Evolutionary conservation across 176 grass and related monocot species (phyloP), one percentile per base, ranked within the genome.

Genomic region (Raddia guianensis): DNA sequence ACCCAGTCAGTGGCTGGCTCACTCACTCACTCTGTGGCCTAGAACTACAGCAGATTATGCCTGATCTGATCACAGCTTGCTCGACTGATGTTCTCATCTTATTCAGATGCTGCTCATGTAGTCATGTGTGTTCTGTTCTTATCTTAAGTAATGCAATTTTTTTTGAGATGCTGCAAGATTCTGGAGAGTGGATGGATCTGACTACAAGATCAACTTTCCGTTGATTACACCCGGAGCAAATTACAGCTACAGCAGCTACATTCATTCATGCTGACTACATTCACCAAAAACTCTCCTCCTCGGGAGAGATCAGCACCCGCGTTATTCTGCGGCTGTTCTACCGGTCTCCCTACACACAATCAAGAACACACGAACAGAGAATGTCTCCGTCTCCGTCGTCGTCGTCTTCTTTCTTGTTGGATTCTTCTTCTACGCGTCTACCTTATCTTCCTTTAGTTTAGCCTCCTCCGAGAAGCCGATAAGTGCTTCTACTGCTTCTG

Each of bases 391-490:
- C 27, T 27, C 27, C 27, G 27, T 27, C 27, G 18, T 4, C 9
- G 34, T 15, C 35, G 15, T 27, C 64, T 68, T 32, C 49, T 58
- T 52, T 20, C 48, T 8, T 44, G 33, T 20, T 51, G 3, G 37
- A 40, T 34, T 48, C 15, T 43, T 40, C n/a, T 56, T 64, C 83
- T 79, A 75, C 10, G 44, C 21, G 18, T 33, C 56, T 44, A 16
- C 58, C 51, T 68, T 80, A 59, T 20, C 12, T 80, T 27, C 27
- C 27, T 27, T 27, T 27, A 27, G 27, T 27, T 27, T 80, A 67
- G 33, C 74, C 80, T 67, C 80, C 68, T 79, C 86, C 68, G 83
- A 80, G 83, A 85, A 85, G 83, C 80, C 27, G 27, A 27, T 0
- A 40, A 74, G 53, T 53, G 52, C 10, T 51, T 60, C 75, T 75